These are phyloP conservation scores for Usnea hakonensis DNA, from an alignment of 495 filamentous ascomycete genomes.

Conservation along the genomic window DNA sequence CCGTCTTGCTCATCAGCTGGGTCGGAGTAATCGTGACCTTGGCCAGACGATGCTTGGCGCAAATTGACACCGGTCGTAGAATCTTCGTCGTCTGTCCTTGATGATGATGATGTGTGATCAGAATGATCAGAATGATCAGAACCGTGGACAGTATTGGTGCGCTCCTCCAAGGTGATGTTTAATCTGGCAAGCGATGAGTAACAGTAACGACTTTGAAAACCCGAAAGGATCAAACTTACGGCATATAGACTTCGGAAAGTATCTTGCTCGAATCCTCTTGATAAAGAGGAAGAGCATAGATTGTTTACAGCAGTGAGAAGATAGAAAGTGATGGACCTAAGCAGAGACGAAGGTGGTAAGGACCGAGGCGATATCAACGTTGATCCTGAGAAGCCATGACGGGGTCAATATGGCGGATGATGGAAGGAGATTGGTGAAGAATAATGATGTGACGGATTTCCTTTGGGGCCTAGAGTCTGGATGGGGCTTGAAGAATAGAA, in stretches of 20 bases:
- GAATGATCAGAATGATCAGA: conserved; percentile 12
- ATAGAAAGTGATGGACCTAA: not conserved
- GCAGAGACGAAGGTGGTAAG: not conserved
- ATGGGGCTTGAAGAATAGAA: too few species aligned
- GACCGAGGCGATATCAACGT: not conserved
- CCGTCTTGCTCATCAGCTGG: conserved; percentile 47
- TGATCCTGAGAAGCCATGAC: not conserved
- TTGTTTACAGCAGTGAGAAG: conserved; percentile 4
- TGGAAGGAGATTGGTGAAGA: too few species aligned
- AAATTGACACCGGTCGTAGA: conserved; percentile 46
- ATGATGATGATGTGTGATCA: conserved; percentile 5
- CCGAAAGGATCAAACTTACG: conserved; percentile 17
- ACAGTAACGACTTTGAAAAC: not conserved
- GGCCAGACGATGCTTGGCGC: conserved; percentile 37
- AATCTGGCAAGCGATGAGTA: conserved; percentile 31
- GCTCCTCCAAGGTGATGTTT: conserved; percentile 44
- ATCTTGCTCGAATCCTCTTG: conserved; percentile 23
- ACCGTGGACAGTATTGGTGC: conserved; percentile 24
- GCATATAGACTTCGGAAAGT: conserved; percentile 22
- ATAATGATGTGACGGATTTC: too few species aligned
- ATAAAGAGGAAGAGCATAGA: conserved; percentile 24
- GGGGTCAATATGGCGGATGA: not conserved
- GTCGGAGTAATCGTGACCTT: conserved; percentile 45
- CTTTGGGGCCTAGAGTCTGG: too few species aligned
- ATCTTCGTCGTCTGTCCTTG: conserved; percentile 43